Evolutionary conservation across 2,329 filamentous ascomycete genomes (phyloP), one percentile per base, ranked within the genome.

Genomic region (Cladosporium sp.): DNA sequence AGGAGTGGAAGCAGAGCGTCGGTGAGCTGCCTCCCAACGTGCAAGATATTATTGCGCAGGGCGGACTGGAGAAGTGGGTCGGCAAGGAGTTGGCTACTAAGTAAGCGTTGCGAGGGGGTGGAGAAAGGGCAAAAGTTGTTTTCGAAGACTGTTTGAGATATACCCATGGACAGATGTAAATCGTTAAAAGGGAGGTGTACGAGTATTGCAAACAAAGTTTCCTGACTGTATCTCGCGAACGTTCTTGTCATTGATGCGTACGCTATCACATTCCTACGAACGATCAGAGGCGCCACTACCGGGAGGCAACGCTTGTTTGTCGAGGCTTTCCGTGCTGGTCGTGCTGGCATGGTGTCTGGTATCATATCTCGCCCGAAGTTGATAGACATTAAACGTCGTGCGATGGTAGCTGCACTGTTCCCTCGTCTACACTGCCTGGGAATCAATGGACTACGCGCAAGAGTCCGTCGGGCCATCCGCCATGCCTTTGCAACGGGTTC

Each of bases 21-120:
- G 91, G 91, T 8, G 90, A 95, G 81, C 76, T 96, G 68, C 91
- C 92, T 15, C 87, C 90, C 0, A 96, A 94, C 74, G 90, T 97
- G 65, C 93, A 97, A 77, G 77, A 91, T 74, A 93, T 94, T 65
- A 92, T 94, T 73, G 90, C 91, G 0, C 79, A 84, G 59, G 92
- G 92, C 2, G 92, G 92, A 0, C 75, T 96, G 67, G 91, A 93
- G 82, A 89, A 88, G 69, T 96, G 92, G 92, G 90, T 95, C 11
- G 90, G 90, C 84, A 83, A 84, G 65, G 83, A 91, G 76, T 90
- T 93, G 41, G 41, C 41, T 59, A 32, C 55, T 11, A 65, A 65
- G 21, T 65, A 54, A 44, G n/a, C 14, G 34, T 36, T 8, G 3
- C 5, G 11, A 5, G 8, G 24, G 7, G 8, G 26, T 18, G 5